Evolutionary conservation across 768 basidiomycete species (phyloP), one percentile per base, ranked within the genome.

Genomic region (Macrolepiota fuliginosa): DNA sequence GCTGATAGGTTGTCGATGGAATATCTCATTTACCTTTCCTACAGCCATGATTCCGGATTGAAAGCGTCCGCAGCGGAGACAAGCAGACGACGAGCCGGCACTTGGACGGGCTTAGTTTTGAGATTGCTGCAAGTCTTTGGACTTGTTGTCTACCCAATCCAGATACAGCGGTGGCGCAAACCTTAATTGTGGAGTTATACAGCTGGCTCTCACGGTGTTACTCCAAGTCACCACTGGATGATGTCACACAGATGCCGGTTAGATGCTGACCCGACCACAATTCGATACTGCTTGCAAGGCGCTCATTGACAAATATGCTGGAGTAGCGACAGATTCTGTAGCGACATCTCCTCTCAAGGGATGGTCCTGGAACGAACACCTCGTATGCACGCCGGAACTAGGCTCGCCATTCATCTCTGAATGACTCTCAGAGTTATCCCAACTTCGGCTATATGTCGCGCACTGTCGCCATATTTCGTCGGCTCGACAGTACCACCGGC

Each of bases 11-110:
- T 59, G 46, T 64, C 40, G 50, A 60, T 35, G 25, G 4, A 54
- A 46, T 27, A 10, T 10, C 0, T 11, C 24, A 15, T 7, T 62
- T 37, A 91, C 91, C 86, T 92, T 93, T 76, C 91, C 91, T 80
- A 94, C 92, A 74, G 91, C 92, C 92, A 94, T 94, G 67, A 74
- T 68, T 82, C 29, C 47, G 61, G 32, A 27, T 72, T 72, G 65
- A 67, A 69, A 73, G 74, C 65, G 69, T 71, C 67, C 71, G 61
- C 72, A 70, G 66, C 70, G 77, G 76, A 74, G 76, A 78, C 76
- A 78, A 75, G 69, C 70, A 68, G 72, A 68, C 69, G 71, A 71
- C 66, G 69, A 72, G 77, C 76, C 78, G 59, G 45, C 45, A 61
- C 60, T 54, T 37, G 53, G 53, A 79, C 77, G 76, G 80, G 79